A percentile compares a stretch with the other conserved stretches of the same genome.
These are phyloP conservation scores for Gossypium anomalum DNA, from an alignment of 345 rosid genomes.

Conservation along the genomic window DNA sequence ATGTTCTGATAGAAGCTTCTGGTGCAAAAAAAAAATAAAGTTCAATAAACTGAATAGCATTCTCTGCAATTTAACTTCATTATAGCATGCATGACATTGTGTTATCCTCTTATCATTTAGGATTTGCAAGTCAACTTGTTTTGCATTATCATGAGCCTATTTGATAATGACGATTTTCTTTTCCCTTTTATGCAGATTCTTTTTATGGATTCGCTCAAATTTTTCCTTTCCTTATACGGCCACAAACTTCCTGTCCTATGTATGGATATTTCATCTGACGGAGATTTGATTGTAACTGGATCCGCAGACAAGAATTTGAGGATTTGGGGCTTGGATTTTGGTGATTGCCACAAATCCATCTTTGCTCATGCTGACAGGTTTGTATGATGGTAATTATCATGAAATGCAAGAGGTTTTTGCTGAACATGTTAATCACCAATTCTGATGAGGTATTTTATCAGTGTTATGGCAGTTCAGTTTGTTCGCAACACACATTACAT, in stretches of 20 bases:
- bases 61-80: neutral
- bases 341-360: conserved; percentile 92
- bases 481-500: conserved; percentile 83
- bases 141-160: conserved; percentile 3
- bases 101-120: neutral
- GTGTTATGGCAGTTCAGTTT: conserved; percentile 93
- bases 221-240: conserved; percentile 79
- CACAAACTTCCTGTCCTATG: conserved; percentile 92
- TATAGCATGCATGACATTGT: neutral
- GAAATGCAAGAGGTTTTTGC: neutral
- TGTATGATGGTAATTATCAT: conserved; percentile 9
- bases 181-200: conserved; percentile 52
- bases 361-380: conserved; percentile 96
- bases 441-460: conserved; percentile 42
- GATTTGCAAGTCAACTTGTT: conserved; percentile 9
- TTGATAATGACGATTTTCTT: neutral
- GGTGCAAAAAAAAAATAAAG: neutral
- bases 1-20: neutral
- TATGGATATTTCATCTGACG: conserved; percentile 96
- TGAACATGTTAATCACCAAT: neutral
- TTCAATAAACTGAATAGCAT: neutral
- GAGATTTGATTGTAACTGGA: conserved; percentile 88
- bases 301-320: conserved; percentile 93
- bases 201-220: conserved; percentile 88
- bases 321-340: conserved; percentile 98